Base-by-base conservation (phyloP, 2,329 filamentous ascomycete species). In the Orbilia oligospora region DNA sequence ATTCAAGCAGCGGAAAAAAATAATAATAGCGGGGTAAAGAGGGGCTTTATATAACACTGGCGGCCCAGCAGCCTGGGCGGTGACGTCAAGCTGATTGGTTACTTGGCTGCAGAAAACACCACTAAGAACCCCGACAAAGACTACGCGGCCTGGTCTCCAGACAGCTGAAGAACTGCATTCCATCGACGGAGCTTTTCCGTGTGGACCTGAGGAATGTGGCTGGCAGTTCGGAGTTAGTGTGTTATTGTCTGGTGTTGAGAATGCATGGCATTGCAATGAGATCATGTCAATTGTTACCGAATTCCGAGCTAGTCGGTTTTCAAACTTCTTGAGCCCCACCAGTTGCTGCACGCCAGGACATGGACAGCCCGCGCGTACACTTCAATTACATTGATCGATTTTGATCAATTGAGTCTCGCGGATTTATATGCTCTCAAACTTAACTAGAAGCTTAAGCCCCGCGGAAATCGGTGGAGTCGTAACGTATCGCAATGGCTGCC, bases 61-160 rank as follows among this genome's bases (percentile, higher is more conserved):
- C 33, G 18, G 24, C 18, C 24, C 58, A 30, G 24, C n/a, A 36
- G 14, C 51, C 27, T 27, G 33, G 38, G 65, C 22, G 36, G 56
- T 77, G 73, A 77, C 73, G 73, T 77, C 66, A 71, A 73, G 36
- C 56, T 61, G 56, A 61, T 61, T 61, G 56, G 56, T 27, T 61
- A 61, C 56, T 44, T 61, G 56, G 56, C 56, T 61, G 36, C 56
- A n/a, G 56, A 27, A 44, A 61, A 61, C 36, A 44, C 56, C 56
- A 44, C 33, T 61, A 44, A 58, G 27, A 14, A 5, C 33, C 30
- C 48, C 48, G 48, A 51, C 27, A 58, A 58, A 16, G 33, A 44
- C 33, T 44, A 61, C 56, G 56, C 56, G 56, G 56, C 56, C 56
- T 61, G 33, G 56, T n/a, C 56, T 44, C 20, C 22, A 24, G 20